Evolutionary conservation across 2,329 filamentous ascomycete genomes (phyloP).

Genomic region (Fusarium abutilonis): DNA sequence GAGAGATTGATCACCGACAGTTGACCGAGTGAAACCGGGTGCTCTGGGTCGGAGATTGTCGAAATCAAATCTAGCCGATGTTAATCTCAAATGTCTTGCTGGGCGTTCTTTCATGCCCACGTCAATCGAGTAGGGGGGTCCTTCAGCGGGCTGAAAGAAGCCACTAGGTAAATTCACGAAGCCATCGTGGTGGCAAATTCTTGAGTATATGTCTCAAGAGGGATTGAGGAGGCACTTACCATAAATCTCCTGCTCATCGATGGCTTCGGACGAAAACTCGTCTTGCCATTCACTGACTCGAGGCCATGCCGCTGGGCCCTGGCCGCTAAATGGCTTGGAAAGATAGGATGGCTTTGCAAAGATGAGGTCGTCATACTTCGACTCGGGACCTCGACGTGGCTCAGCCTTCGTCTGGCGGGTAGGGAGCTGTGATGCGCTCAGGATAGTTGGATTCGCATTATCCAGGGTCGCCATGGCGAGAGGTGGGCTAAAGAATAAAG

Average conservation of each 20-base stretch:
- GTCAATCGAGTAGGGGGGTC: neutral
- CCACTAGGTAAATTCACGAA: neutral
- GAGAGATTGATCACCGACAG: slow-evolving; percentile 95
- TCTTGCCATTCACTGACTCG: slow-evolving; percentile 58
- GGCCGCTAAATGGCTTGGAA: slow-evolving; percentile 52
- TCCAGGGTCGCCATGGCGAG: slow-evolving; percentile 55
- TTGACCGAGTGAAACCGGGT: slow-evolving; percentile 91
- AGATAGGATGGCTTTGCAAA: slow-evolving; percentile 59
- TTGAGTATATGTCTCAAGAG: slow-evolving; percentile 13
- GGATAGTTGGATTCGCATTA: slow-evolving; percentile 93
- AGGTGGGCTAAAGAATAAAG: slow-evolving; percentile 14
- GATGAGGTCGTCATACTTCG: slow-evolving; percentile 59
- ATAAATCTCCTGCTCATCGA: slow-evolving; percentile 97
- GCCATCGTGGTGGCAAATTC: slow-evolving; percentile 16
- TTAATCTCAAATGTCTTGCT: slow-evolving; percentile 27
- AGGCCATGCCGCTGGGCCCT: slow-evolving; percentile 49
- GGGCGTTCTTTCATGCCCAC: neutral
- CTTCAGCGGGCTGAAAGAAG: neutral
- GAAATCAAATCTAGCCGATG: slow-evolving; percentile 80
- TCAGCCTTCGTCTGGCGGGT: slow-evolving; percentile 69
- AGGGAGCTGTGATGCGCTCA: slow-evolving; percentile 88
- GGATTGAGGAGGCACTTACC: slow-evolving; percentile 62
- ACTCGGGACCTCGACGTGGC: slow-evolving; percentile 59
- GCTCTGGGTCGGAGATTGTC: slow-evolving; percentile 94
- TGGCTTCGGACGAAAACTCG: slow-evolving; percentile 77